Conservation (phyloP, 2,329 filamentous ascomycete genomes). For the Pyricularia sp. region DNA sequence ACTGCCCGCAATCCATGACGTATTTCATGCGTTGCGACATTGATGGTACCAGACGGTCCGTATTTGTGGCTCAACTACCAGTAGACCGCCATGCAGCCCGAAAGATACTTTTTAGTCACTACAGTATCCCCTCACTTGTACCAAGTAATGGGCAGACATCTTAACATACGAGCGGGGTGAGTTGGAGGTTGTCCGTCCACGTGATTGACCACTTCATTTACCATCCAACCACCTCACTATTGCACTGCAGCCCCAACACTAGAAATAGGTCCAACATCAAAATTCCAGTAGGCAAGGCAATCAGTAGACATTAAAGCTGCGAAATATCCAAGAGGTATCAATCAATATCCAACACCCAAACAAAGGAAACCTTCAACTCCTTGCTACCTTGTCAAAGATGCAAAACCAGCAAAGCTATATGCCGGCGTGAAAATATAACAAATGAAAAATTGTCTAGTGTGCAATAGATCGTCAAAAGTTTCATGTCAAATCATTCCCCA, state of each 20-base stretch:
- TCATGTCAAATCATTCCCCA: constrained; percentile 16
- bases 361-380: neutral
- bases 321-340: neutral
- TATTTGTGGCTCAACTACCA: neutral
- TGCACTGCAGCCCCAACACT: no score
- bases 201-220: neutral
- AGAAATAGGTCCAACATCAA: no score
- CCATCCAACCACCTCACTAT: no score
- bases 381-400: neutral
- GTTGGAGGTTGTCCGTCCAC: neutral
- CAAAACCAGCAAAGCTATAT: neutral
- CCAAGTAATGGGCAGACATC: neutral
- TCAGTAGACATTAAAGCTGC: neutral
- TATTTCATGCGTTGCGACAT: neutral
- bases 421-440: neutral
- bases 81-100: neutral
- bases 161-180: neutral
- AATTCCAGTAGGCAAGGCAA: neutral
- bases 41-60: neutral
- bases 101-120: neutral
- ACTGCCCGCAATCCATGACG: neutral
- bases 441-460: neutral
- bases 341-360: neutral
- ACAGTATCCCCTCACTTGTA: neutral
- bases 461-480: neutral